Evolutionary conservation across 148 eudicot genomes (phyloP).

Genomic region (Vaccinium myrtillus): DNA sequence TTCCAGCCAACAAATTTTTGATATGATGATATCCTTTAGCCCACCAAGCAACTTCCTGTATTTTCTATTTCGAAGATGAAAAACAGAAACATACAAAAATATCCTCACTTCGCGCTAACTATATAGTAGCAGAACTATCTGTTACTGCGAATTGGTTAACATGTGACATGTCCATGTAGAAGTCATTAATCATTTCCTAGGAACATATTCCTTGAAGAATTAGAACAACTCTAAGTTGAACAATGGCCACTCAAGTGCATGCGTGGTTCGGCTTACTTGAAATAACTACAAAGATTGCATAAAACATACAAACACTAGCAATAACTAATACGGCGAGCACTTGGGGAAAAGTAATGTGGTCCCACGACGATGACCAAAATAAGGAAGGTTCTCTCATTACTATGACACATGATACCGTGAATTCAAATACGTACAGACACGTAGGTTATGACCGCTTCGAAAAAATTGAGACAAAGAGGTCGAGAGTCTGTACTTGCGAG

Average conservation of each 20-base stretch:
- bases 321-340: neutral
- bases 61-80: neutral
- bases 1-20: neutral
- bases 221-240: neutral
- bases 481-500: neutral
- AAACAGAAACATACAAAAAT: neutral
- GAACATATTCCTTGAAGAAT: neutral
- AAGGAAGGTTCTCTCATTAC: neutral
- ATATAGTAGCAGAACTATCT: neutral
- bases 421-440: neutral
- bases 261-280: neutral
- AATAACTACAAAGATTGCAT: neutral
- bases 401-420: neutral
- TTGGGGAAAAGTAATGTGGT: neutral
- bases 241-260: neutral
- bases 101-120: neutral
- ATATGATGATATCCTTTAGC: neutral
- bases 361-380: neutral
- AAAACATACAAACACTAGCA: neutral
- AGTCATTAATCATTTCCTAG: neutral
- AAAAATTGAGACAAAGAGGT: constrained; percentile 1
- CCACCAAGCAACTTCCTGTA: neutral
- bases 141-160: neutral
- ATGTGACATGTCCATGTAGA: neutral
- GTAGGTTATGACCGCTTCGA: neutral